Evolutionary conservation across 2,329 filamentous ascomycete genomes (phyloP), one percentile per base, ranked within the genome.

Genomic region (Pseudogymnoascus sp.): DNA sequence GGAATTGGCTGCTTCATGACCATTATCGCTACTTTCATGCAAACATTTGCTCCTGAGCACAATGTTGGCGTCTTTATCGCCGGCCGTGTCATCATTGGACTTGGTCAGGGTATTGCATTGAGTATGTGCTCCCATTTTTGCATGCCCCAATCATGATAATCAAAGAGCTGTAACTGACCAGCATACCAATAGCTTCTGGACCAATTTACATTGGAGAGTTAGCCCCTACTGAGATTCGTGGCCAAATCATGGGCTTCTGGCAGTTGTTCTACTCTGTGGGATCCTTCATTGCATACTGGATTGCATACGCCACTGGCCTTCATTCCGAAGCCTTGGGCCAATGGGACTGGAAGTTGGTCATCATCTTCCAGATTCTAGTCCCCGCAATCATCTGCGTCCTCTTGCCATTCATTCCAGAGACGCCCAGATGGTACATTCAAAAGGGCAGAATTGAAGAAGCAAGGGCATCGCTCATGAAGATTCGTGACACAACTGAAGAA

Each of bases 311-410:
- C 14, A 84, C 83, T 71, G 79, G 80, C 37, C 78, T 84, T 70
- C 76, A 88, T 73, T 77, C 78, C 51, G 68, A 76, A 42, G 76
- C 68, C 40, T 80, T 89, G 3, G 87, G 87, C 42, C 78, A 90
- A 69, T 89, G 87, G 87, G 86, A 89, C 73, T 90, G 87, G 87
- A 84, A 82, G 69, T 82, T 89, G 77, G 85, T 90, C 11, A 83
- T 89, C 66, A 85, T 90, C 66, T 89, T 90, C 78, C 87, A 90
- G 75, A 78, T 89, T 59, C 73, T 90, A 11, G 80, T 89, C 29
- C 87, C 87, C 1, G 67, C 80, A 60, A 69, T 89, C 64, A 86
- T 90, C 72, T 76, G 88, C 23, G 67, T 75, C 4, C 79, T 86
- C 36, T 77, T 90, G 11, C 86, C 86, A 42, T 87, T 86, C 71